phyloP scores from a whole-genome alignment of 2,329 filamentous ascomycete genomes.

The Penicillium sp. region DNA sequence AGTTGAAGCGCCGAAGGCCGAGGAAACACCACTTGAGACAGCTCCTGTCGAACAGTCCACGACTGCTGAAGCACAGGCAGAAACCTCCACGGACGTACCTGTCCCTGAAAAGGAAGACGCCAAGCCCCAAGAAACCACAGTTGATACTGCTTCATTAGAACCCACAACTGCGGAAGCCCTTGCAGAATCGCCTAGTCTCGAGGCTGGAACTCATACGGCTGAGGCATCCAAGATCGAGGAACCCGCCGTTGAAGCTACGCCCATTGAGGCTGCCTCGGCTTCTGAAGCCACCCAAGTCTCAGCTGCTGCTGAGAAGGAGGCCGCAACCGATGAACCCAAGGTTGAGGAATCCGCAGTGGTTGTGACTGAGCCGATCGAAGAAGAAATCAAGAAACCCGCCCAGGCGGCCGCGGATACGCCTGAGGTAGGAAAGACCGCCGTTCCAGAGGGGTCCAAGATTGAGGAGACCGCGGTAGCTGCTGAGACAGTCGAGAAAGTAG shows the following conservation, averaged over 20 bases:
- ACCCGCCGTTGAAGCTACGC: no score
- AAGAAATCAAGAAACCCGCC: neutral
- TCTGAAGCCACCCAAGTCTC: no score
- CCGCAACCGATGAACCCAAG: slow-evolving; percentile 3
- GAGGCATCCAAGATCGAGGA: no score
- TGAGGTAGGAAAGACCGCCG: neutral
- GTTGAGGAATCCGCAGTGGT: neutral
- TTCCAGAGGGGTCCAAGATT: neutral
- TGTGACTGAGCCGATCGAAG: neutral
- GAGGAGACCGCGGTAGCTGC: neutral
- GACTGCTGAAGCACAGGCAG: neutral
- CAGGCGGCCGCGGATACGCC: neutral
- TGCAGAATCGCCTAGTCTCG: neutral
- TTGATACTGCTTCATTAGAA: neutral
- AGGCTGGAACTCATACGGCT: no score
- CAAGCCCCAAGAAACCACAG: neutral
- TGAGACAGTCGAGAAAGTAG: neutral
- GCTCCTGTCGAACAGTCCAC: slow-evolving; percentile 9
- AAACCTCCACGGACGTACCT: slow-evolving; percentile 5
- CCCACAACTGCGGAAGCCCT: neutral
- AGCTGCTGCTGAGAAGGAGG: neutral
- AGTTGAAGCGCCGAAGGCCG: slow-evolving; percentile 18
- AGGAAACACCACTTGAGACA: slow-evolving; percentile 10
- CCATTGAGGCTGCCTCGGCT: no score
- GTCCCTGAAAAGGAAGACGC: neutral